Evolutionary conservation across 345 rosid species (phyloP).

Genomic region (Trapa incisa): DNA sequence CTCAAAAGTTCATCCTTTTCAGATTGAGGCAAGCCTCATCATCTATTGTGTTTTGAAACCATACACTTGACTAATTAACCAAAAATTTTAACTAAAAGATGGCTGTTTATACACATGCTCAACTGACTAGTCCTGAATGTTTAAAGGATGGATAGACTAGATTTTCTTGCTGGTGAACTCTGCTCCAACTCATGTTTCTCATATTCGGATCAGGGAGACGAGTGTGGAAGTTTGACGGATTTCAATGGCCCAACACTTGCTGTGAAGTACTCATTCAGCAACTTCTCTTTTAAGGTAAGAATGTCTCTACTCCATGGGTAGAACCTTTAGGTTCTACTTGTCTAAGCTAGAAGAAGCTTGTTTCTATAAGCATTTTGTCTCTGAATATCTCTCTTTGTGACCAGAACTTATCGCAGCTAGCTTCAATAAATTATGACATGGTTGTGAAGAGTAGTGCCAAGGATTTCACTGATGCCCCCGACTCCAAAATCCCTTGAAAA

Average conservation of each 20-base stretch:
- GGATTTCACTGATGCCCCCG: neutral
- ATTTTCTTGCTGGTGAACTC: neutral
- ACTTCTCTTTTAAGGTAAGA: slow-evolving; percentile 88
- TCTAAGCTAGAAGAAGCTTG: neutral
- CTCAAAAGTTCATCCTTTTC: too few species aligned
- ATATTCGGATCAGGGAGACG: slow-evolving; percentile 48
- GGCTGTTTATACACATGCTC: neutral
- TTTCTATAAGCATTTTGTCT: neutral
- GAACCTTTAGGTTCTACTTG: neutral
- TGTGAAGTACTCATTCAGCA: slow-evolving; percentile 82
- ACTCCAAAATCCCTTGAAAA: neutral
- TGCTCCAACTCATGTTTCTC: neutral
- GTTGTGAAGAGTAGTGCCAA: slow-evolving; percentile 4
- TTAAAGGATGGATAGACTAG: neutral
- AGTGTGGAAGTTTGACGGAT: slow-evolving; percentile 69
- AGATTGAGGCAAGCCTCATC: too few species aligned
- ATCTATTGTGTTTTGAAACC: too few species aligned
- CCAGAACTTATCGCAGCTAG: slow-evolving; percentile 82
- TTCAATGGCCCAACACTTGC: slow-evolving; percentile 52
- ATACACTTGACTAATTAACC: too few species aligned
- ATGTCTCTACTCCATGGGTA: neutral
- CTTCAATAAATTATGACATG: slow-evolving; percentile 76
- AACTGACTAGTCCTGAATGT: neutral
- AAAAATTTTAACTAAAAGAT: too few species aligned
- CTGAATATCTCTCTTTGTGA: neutral